Evolutionary conservation across 352 stramenopile species (phyloP).

Genomic region (Globisporangium paddicum): DNA sequence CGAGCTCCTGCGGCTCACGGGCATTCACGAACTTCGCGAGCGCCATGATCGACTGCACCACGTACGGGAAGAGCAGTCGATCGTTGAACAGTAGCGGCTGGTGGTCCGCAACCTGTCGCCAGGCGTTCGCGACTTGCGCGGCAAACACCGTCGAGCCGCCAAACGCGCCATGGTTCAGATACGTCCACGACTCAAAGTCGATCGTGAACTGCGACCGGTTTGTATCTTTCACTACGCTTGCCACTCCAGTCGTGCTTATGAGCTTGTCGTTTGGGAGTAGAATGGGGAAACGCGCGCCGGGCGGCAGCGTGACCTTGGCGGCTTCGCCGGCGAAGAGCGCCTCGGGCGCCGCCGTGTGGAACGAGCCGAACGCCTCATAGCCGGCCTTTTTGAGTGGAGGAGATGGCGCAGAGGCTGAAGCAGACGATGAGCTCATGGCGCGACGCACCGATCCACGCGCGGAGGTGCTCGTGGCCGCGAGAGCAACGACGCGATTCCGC

Average conservation of each 20-base stretch:
- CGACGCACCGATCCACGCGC: background rate
- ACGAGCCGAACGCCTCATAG: slow-evolving; percentile 76
- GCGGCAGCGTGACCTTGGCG: slow-evolving; percentile 6
- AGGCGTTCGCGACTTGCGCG: slow-evolving; percentile 57
- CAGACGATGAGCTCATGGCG: background rate
- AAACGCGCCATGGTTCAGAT: slow-evolving; percentile 95
- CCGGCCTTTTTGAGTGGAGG: slow-evolving; percentile 9
- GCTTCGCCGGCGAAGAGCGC: slow-evolving; percentile 38
- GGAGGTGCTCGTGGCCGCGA: background rate
- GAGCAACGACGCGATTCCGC: background rate
- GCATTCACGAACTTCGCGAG: slow-evolving; percentile 70
- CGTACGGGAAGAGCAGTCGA: slow-evolving; percentile 86
- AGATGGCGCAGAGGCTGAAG: background rate
- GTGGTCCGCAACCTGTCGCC: slow-evolving; percentile 74
- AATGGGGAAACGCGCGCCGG: slow-evolving; percentile 16
- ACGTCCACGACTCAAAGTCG: slow-evolving; percentile 76
- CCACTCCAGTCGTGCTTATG: background rate
- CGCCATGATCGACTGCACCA: slow-evolving; percentile 74
- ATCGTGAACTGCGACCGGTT: slow-evolving; percentile 50
- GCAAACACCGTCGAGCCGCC: slow-evolving; percentile 72
- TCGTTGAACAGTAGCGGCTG: slow-evolving; percentile 93
- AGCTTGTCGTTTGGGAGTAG: background rate
- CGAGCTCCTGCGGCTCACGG: slow-evolving; percentile 41
- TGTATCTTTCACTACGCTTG: background rate
- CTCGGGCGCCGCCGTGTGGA: slow-evolving; percentile 60